Conservation (phyloP, 306 rosid species). For the Prunus fruticosa region DNA sequence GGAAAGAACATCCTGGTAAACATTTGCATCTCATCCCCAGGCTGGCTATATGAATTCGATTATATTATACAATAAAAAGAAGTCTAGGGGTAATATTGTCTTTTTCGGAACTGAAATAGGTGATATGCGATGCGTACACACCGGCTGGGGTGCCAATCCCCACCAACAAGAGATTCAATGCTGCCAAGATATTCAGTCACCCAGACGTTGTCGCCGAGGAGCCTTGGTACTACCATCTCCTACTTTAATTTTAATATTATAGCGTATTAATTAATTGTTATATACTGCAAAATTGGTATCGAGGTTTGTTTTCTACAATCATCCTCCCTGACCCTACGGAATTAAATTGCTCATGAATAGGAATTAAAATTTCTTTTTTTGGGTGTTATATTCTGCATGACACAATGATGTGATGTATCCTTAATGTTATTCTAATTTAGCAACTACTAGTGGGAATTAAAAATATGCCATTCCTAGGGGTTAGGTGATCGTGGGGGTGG, state of each 20-base stretch:
- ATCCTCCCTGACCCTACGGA: too few species aligned
- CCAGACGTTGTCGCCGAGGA: conserved; percentile 43
- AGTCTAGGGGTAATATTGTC: conserved; percentile 3
- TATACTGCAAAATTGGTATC: not conserved
- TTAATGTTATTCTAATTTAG: too few species aligned
- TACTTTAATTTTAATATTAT: too few species aligned
- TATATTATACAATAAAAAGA: not conserved
- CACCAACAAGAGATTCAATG: conserved; percentile 40
- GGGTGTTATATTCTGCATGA: too few species aligned
- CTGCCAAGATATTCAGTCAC: conserved; percentile 50
- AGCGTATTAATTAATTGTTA: not conserved
- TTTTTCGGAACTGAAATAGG: conserved; percentile 18
- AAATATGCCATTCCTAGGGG: too few species aligned
- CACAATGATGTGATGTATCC: too few species aligned
- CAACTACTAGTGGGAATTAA: too few species aligned
- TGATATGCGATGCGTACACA: conserved; percentile 47
- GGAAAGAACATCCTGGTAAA: conserved; percentile 52
- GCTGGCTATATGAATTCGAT: too few species aligned
- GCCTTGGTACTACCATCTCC: conserved; percentile 39
- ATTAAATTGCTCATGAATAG: too few species aligned
- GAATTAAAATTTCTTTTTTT: too few species aligned
- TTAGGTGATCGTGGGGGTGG: too few species aligned
- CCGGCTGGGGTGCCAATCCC: conserved; percentile 55
- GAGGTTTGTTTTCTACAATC: not conserved
- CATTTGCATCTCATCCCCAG: too few species aligned